Percentiles rank a stretch among this genome's conserved stretches.
Evolutionary conservation across 177 flowering plant genomes (phyloP).

Genomic region (Vitis hybrid): DNA sequence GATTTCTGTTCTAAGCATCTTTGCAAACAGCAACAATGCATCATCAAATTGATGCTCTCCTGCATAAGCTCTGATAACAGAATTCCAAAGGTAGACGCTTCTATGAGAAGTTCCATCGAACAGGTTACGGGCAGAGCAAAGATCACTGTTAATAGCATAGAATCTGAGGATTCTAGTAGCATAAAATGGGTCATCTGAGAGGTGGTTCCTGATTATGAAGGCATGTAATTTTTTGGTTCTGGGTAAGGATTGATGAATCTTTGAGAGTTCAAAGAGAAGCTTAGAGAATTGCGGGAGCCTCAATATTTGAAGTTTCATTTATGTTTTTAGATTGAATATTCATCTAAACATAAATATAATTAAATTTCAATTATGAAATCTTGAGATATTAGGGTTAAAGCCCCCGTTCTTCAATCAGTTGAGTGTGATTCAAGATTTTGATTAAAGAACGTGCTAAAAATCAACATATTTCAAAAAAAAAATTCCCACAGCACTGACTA

Average conservation of each 20-base stretch:
- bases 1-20: slow-evolving; percentile 41
- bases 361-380: too few species aligned
- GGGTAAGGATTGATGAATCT: slow-evolving; percentile 37
- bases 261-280: slow-evolving; percentile 48
- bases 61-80: slow-evolving; percentile 80
- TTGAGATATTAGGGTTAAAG: too few species aligned
- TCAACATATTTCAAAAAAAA: too few species aligned
- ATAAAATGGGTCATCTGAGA: slow-evolving; percentile 61
- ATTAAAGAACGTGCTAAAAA: too few species aligned
- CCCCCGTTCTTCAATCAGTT: too few species aligned
- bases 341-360: too few species aligned
- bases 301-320: not conserved
- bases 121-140: slow-evolving; percentile 51
- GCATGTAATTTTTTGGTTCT: slow-evolving; percentile 64
- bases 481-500: too few species aligned
- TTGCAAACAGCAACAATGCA: slow-evolving; percentile 46
- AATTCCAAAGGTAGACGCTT: slow-evolving; percentile 75
- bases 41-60: slow-evolving; percentile 29
- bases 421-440: too few species aligned
- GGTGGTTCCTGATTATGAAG: slow-evolving; percentile 34
- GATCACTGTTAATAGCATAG: slow-evolving; percentile 51
- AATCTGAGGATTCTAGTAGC: slow-evolving; percentile 60
- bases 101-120: slow-evolving; percentile 57
- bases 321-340: too few species aligned
- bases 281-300: slow-evolving; percentile 25